These are phyloP conservation scores for Eucalyptus shirleyi DNA, from an alignment of 345 rosid species.

Conservation along the genomic window DNA sequence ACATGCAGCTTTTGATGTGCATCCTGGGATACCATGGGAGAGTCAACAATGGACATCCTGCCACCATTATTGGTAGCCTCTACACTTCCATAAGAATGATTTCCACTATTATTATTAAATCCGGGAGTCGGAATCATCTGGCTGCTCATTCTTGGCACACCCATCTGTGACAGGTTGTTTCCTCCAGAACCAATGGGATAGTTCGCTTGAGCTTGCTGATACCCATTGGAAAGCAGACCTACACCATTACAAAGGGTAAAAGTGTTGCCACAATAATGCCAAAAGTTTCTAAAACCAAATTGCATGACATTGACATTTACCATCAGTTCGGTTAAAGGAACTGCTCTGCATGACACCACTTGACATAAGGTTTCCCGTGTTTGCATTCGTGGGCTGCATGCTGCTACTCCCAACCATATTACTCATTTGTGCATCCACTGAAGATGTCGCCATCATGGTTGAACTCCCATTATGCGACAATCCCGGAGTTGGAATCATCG, in stretches of 20 bases:
- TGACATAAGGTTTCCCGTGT: constrained; percentile 35
- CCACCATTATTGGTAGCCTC: constrained; percentile 51
- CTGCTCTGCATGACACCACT: constrained; percentile 40
- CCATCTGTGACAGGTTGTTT: constrained; percentile 44
- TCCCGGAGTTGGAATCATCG: not conserved
- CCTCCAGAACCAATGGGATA: constrained; percentile 66
- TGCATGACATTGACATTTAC: constrained; percentile 4
- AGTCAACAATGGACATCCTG: constrained; percentile 65
- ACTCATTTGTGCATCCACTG: constrained; percentile 44
- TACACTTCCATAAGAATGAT: constrained; percentile 47
- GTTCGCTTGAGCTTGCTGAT: constrained; percentile 52
- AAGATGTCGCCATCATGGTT: too few relatives aligned
- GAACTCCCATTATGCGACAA: too few relatives aligned
- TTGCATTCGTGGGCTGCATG: constrained; percentile 28
- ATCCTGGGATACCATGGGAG: constrained; percentile 36
- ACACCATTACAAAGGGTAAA: constrained; percentile 3
- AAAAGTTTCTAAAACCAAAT: not conserved
- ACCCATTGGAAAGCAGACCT: constrained; percentile 60
- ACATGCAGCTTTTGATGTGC: constrained; percentile 58
- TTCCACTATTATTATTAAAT: constrained; percentile 28
- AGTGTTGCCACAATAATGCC: not conserved
- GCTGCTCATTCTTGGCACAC: constrained; percentile 49
- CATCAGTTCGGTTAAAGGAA: constrained; percentile 37
- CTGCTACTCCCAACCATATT: constrained; percentile 33
- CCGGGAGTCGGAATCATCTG: constrained; percentile 99